Percentiles rank a stretch among this genome's conserved stretches.
phyloP scores from a whole-genome alignment of 2,329 filamentous ascomycete genomes.

The Ambrosiella beaveri region DNA sequence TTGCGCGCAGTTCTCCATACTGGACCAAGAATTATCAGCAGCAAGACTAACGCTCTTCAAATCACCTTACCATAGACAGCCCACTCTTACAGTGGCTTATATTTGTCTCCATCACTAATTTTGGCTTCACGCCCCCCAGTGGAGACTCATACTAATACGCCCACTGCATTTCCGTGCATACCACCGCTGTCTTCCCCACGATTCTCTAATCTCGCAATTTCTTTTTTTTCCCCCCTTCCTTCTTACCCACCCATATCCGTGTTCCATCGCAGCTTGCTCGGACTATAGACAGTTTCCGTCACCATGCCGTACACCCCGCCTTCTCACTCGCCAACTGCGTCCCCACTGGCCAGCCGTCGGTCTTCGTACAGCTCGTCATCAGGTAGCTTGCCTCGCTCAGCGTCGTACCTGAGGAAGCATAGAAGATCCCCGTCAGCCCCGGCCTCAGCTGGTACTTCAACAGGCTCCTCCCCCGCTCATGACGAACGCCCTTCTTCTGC shows the following conservation, averaged over 20 bases:
- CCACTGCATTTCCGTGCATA: not conserved
- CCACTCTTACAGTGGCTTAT: not conserved
- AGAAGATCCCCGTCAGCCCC: slow-evolving; percentile 36
- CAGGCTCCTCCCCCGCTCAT: slow-evolving; percentile 3
- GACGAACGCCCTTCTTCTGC: not conserved
- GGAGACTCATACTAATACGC: not conserved
- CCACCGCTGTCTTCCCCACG: not conserved
- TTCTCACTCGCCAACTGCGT: slow-evolving; percentile 46
- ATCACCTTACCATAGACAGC: not conserved
- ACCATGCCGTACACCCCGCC: slow-evolving; percentile 78
- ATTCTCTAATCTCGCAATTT: slow-evolving; percentile 1
- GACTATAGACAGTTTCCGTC: slow-evolving; percentile 1
- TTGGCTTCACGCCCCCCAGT: not conserved
- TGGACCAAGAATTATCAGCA: slow-evolving; percentile 6
- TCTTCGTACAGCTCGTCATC: slow-evolving; percentile 35
- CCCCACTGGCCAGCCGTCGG: slow-evolving; percentile 39
- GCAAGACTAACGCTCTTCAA: not conserved
- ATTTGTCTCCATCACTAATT: not conserved
- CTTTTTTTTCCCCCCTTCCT: slow-evolving; percentile 1
- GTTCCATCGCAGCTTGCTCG: slow-evolving; percentile 3
- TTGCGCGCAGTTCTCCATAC: slow-evolving; percentile 8
- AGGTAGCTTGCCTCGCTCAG: slow-evolving; percentile 42
- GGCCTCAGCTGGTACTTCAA: slow-evolving; percentile 6
- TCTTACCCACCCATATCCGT: not conserved
- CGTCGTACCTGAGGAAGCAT: slow-evolving; percentile 48